A percentile compares a stretch with the other conserved stretches of the same genome.
These are phyloP conservation scores for Solanum sejunctum DNA, from an alignment of 257 asterid species.

Conservation along the genomic window DNA sequence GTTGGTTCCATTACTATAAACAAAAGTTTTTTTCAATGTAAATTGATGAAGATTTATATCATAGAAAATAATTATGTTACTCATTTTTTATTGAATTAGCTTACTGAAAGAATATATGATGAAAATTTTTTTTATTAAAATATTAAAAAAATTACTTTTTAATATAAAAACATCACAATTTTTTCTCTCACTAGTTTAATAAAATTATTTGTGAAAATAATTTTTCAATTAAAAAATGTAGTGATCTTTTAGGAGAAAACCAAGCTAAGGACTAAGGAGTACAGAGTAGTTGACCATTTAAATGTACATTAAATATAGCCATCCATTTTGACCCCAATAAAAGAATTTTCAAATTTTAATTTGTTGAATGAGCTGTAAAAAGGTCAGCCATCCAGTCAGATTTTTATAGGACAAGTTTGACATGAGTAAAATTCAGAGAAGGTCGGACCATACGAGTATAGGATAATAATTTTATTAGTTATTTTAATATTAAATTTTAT, in stretches of 20 bases:
- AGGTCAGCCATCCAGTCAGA: background rate
- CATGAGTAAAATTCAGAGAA: no score
- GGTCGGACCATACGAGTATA: no score
- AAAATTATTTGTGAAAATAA: no score
- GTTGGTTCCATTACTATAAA: background rate
- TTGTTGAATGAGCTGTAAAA: background rate
- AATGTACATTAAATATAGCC: background rate
- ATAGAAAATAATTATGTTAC: rapidly evolving
- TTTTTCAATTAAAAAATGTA: no score
- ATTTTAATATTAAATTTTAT: background rate
- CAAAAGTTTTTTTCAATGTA: background rate
- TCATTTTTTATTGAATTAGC: no score
- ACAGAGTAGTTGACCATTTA: background rate
- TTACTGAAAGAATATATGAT: no score
- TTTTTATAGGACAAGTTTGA: no score
- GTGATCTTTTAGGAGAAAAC: background rate
- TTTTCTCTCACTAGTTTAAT: no score
- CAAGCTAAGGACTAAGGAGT: background rate
- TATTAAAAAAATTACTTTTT: no score
- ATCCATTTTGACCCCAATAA: background rate
- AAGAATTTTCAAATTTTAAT: background rate
- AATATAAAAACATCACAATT: background rate
- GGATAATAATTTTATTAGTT: no score
- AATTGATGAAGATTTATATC: rapidly evolving
- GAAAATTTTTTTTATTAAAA: background rate